Evolutionary conservation across 1,284 basidiomycete species (phyloP).

Genomic region (Leccinum griseonigrum): DNA sequence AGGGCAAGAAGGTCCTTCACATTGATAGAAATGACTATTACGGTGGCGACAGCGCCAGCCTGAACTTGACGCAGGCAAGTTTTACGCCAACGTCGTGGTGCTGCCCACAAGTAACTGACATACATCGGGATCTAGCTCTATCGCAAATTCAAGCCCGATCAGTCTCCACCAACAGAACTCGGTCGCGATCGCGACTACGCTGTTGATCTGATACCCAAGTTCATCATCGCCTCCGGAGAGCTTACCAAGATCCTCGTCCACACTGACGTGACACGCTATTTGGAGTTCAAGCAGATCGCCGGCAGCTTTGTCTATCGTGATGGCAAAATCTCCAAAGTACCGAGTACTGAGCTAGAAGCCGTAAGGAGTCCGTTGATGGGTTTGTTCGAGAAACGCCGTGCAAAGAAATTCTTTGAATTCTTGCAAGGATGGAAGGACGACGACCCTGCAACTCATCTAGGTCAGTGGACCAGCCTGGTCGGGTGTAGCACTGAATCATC

Average conservation of each 20-base stretch:
- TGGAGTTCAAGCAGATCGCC: slow-evolving; percentile 99
- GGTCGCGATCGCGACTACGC: slow-evolving; percentile 96
- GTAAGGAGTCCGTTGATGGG: slow-evolving; percentile 96
- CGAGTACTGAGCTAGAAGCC: slow-evolving; percentile 97
- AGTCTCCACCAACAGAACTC: slow-evolving; percentile 71
- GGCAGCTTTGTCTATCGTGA: slow-evolving; percentile 98
- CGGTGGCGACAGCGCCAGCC: slow-evolving; percentile 94
- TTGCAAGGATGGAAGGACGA: slow-evolving; percentile 94
- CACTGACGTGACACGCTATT: slow-evolving; percentile 98
- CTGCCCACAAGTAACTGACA: slow-evolving; percentile 17
- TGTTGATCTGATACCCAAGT: slow-evolving; percentile 93
- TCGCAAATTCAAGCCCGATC: slow-evolving; percentile 88
- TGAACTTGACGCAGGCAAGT: slow-evolving; percentile 94
- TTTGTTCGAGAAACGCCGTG: slow-evolving; percentile 96
- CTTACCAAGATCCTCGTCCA: slow-evolving; percentile 98
- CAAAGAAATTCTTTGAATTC: slow-evolving; percentile 99
- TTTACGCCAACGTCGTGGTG: slow-evolving; percentile 9
- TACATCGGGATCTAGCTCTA: slow-evolving; percentile 67
- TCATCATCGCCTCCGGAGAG: slow-evolving; percentile 98
- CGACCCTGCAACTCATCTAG: slow-evolving; percentile 94
- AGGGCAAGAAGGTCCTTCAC: slow-evolving; percentile 99
- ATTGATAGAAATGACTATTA: slow-evolving; percentile 99
- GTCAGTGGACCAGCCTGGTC: slow-evolving; percentile 41
- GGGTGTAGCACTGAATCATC: slow-evolving; percentile 5
- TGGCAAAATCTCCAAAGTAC: slow-evolving; percentile 96